phyloP scores from a whole-genome alignment of 2,329 filamentous ascomycete genomes.

The Plenodomus lindquistii region DNA sequence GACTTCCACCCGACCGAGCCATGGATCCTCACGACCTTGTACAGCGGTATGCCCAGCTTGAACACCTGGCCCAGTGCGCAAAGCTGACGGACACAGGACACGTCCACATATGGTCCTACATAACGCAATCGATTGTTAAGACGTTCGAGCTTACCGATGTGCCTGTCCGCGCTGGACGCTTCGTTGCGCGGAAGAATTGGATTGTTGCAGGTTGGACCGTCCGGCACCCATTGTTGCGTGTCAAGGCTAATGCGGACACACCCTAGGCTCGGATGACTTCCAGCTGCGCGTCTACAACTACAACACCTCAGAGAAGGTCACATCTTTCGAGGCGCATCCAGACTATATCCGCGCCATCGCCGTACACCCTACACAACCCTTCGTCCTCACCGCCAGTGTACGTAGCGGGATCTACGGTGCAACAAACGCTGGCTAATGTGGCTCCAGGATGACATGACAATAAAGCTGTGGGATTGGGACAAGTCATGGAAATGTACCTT shows the following conservation, averaged over 20 bases:
- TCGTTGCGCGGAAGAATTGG: slow-evolving; percentile 98
- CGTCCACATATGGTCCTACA: slow-evolving; percentile 99
- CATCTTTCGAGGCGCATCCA: slow-evolving; percentile 93
- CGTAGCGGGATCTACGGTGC: slow-evolving; percentile 11
- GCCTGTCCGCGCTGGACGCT: slow-evolving; percentile 92
- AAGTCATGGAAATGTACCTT: slow-evolving; percentile 85
- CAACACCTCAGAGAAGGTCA: slow-evolving; percentile 98
- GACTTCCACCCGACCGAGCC: slow-evolving; percentile 97
- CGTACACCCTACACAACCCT: slow-evolving; percentile 93
- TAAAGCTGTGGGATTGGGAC: slow-evolving; percentile 99
- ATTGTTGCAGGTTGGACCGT: slow-evolving; percentile 74
- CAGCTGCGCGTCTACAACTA: slow-evolving; percentile 87
- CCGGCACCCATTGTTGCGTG: not conserved
- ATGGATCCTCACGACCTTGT: slow-evolving; percentile 92
- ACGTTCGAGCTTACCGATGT: slow-evolving; percentile 99
- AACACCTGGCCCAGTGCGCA: slow-evolving; percentile 4
- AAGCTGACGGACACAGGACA: slow-evolving; percentile 66
- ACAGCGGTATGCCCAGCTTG: slow-evolving; percentile 69
- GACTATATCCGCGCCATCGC: slow-evolving; percentile 98
- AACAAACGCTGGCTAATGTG: slow-evolving; percentile 22
- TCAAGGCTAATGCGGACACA: slow-evolving; percentile 23
- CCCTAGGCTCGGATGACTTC: slow-evolving; percentile 77
- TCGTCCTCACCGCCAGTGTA: slow-evolving; percentile 85
- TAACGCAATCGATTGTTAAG: slow-evolving; percentile 79
- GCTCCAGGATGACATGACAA: slow-evolving; percentile 52